Conservation (phyloP, 2,329 filamentous ascomycete species). For the Microcyclospora pomicola region DNA sequence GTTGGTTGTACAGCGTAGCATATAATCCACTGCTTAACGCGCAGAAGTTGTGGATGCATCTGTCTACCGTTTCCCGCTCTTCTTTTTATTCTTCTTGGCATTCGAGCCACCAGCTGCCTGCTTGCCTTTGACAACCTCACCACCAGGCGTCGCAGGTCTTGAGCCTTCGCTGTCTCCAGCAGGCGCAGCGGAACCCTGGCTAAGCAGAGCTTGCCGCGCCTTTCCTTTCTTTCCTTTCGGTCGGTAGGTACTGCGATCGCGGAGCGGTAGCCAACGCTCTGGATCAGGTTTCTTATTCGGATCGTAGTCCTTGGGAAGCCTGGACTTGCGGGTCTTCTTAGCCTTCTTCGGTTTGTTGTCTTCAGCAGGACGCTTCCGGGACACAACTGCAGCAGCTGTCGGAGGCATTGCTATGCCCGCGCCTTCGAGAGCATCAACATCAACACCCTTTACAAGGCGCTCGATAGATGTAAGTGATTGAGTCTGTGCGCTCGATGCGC, state of each 20-base stretch:
- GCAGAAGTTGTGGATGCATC: too few relatives aligned
- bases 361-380: constrained; percentile 39
- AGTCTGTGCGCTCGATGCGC: constrained; percentile 40
- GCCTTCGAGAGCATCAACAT: constrained; percentile 49
- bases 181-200: constrained; percentile 70
- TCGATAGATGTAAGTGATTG: constrained; percentile 48
- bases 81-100: constrained; percentile 29
- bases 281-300: constrained; percentile 70
- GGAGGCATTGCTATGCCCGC: constrained; percentile 44
- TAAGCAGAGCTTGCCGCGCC: constrained; percentile 53
- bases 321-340: constrained; percentile 45
- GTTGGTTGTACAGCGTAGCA: too few relatives aligned
- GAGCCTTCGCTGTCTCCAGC: constrained; percentile 41
- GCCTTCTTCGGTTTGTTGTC: constrained; percentile 35
- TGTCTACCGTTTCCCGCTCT: constrained; percentile 6
- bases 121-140: constrained; percentile 35
- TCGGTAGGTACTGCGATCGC: constrained; percentile 75
- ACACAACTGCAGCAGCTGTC: constrained; percentile 9
- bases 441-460: constrained; percentile 45
- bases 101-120: constrained; percentile 11
- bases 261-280: constrained; percentile 84
- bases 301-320: constrained; percentile 60
- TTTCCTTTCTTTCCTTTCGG: constrained; percentile 83
- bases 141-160: constrained; percentile 19
- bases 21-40: too few relatives aligned